A percentile compares a stretch with the other conserved stretches of the same genome.
phyloP scores from a whole-genome alignment of 768 basidiomycete genomes.

The Xanthoconium purpureum region DNA sequence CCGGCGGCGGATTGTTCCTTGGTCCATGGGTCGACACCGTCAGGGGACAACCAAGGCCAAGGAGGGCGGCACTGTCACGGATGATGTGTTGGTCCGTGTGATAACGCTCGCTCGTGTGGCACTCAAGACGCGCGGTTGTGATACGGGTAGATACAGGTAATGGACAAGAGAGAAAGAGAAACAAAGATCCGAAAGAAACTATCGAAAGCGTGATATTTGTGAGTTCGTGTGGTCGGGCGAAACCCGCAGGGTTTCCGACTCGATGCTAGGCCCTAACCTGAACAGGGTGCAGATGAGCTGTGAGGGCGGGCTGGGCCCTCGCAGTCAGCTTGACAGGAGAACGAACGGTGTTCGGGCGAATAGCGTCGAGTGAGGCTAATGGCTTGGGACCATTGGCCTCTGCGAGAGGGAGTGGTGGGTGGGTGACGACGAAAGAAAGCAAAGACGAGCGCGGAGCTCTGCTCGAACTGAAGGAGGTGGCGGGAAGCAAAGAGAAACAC shows the following conservation, averaged over 20 bases:
- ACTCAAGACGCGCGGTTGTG: no score
- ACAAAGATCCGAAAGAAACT: no score
- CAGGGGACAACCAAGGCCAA: constrained; percentile 34
- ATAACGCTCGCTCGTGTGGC: constrained; percentile 17
- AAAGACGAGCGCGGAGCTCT: not conserved
- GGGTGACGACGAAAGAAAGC: not conserved
- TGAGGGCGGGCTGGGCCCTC: no score
- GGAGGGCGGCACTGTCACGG: constrained; percentile 34
- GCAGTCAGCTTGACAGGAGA: not conserved
- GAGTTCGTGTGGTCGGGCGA: no score
- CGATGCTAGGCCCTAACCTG: no score
- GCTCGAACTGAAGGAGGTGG: no score
- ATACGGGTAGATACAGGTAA: not conserved
- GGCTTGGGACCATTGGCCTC: not conserved
- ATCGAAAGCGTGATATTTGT: no score
- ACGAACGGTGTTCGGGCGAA: not conserved
- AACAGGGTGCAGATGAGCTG: no score
- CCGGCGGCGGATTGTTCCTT: constrained; percentile 70
- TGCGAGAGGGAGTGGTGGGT: not conserved
- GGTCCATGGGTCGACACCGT: constrained; percentile 72
- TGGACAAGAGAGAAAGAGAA: not conserved
- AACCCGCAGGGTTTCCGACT: no score
- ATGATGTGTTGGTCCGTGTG: constrained; percentile 36
- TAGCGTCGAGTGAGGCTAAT: not conserved
- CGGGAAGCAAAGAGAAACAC: no score